phyloP scores from a whole-genome alignment of 257 asterid genomes.

The Oldenlandia corymbosa region DNA sequence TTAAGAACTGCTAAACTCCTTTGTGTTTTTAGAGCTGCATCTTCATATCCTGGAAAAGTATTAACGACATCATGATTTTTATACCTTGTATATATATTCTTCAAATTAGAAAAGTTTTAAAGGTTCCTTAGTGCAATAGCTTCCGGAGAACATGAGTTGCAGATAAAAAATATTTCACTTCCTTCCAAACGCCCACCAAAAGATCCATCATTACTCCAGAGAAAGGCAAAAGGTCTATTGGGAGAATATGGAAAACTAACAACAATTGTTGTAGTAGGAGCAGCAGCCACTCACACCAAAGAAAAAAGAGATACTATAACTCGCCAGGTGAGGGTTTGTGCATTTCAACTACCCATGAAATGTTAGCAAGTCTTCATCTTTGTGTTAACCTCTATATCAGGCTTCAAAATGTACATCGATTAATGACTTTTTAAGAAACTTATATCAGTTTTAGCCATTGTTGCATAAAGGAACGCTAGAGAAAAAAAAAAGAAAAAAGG shows the following conservation, averaged over 20 bases:
- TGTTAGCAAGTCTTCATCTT: neutral
- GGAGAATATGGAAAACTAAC: no score
- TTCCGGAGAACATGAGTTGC: neutral
- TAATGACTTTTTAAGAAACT: neutral
- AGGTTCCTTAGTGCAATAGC: neutral
- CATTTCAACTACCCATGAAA: neutral
- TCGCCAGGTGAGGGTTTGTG: neutral
- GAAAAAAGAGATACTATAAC: neutral
- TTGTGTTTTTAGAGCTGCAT: slow-evolving; percentile 91
- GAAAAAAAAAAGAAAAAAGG: neutral
- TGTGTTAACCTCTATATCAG: neutral
- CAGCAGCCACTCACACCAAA: neutral
- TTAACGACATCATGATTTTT: slow-evolving; percentile 11
- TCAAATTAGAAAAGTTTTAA: no score
- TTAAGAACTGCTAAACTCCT: slow-evolving; percentile 80
- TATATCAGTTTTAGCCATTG: neutral
- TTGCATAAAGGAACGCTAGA: neutral
- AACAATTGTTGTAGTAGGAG: no score
- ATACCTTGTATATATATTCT: neutral
- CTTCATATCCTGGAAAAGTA: slow-evolving; percentile 72
- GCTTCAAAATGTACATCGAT: neutral
- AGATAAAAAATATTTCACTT: neutral
- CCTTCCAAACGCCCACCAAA: neutral
- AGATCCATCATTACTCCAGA: neutral
- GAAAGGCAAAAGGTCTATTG: no score